Evolutionary conservation across 352 stramenopile genomes (phyloP), one percentile per base, ranked within the genome.

Genomic region (Phytophthora cactorum): DNA sequence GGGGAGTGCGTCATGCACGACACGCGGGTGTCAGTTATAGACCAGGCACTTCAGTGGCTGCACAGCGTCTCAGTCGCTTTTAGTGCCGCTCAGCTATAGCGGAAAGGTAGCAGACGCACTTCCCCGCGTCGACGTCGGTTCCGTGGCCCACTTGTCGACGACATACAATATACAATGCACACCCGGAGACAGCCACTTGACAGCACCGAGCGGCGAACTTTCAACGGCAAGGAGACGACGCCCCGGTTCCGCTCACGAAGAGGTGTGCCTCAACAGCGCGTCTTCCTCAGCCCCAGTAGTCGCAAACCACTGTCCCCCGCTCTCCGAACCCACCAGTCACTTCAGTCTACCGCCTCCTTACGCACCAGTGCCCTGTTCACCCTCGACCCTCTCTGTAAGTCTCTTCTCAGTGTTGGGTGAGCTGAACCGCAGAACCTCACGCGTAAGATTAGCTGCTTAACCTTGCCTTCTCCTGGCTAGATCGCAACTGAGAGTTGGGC

Each of bases 401-500:
- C 5, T 17, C 14, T 22, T 22, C 12, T 17, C 43, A 27, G 6
- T 10, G 43, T 49, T 49, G n/a, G n/a, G 43, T 49, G 6, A 49
- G 43, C 43, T 29, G 43, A 27, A 11, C 36, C 36, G 4, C 36
- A 43, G 36, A 15, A 28, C 43, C 43, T 49, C n/a, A 28, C 43
- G 43, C 17, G 43, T 49, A 27, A 39, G 34, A 39, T 49, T 27
- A 49, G 43, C 43, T 28, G 43, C 15, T 49, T 49, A 49, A 49
- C 10, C 15, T 49, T n/a, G 10, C 3, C 43, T 22, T 28, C 43
- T 49, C 43, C n/a, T 29, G 43, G n/a, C 43, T 49, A 49, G 43
- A 49, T 49, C 43, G 43, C 17, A 49, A 49, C 43, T 49, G 43
- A 28, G 17, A 49, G 43, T 49, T 29, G n/a, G 43, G 6, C 43